Evolutionary conservation across 2,329 filamentous ascomycete species (phyloP).

Genomic region (Arthroderma uncinatum): DNA sequence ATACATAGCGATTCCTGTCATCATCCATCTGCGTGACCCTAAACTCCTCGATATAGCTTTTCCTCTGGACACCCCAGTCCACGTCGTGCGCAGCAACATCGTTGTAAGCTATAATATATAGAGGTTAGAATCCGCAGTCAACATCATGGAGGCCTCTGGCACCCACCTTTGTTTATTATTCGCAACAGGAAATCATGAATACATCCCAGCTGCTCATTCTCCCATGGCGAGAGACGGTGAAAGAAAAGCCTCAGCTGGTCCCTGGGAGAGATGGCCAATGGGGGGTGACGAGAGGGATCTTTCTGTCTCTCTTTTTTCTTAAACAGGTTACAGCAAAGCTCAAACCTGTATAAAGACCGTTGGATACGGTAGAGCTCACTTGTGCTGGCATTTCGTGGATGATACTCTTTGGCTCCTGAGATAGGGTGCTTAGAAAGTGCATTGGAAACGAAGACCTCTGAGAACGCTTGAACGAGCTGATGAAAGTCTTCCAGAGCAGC

Average conservation of each 20-base stretch:
- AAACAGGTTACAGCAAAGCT: constrained; percentile 13
- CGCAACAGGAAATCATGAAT: constrained; percentile 11
- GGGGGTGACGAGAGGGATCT: too few species aligned
- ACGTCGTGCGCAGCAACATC: constrained; percentile 4
- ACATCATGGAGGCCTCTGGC: too few species aligned
- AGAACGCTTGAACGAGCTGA: background rate
- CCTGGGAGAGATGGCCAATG: background rate
- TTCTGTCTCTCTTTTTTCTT: background rate
- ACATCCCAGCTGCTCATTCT: constrained; percentile 13
- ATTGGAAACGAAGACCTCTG: background rate
- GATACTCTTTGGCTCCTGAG: background rate
- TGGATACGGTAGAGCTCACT: constrained; percentile 9
- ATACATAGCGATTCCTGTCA: background rate
- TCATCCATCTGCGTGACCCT: background rate
- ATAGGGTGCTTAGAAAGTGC: background rate
- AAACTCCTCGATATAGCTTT: too few species aligned
- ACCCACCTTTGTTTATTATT: constrained; percentile 6
- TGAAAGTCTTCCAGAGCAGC: background rate
- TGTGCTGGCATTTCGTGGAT: background rate
- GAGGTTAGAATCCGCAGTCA: background rate
- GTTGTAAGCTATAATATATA: background rate
- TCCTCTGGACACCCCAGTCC: background rate
- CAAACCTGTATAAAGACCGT: constrained; percentile 13
- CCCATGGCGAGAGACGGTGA: constrained; percentile 10
- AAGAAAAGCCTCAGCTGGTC: constrained; percentile 6